Evolutionary conservation across 768 basidiomycete genomes (phyloP), one percentile per base, ranked within the genome.

Genomic region (Agrocybe praecox): DNA sequence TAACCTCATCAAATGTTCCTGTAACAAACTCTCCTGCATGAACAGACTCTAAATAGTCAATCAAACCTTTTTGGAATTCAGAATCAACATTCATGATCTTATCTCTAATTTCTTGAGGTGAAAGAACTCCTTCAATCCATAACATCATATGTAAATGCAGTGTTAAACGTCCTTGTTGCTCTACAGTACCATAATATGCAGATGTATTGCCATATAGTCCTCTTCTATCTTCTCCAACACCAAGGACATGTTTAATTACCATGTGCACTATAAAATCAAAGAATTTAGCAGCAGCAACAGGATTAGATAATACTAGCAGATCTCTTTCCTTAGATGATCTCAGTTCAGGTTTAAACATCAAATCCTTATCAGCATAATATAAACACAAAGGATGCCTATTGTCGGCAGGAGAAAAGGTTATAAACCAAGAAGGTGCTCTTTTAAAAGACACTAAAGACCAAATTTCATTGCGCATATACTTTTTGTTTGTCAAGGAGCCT

Each of bases 101-200:
- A 2, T 72, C 64, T 21, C 71, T 40, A 2, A 76, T 69, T 52
- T 74, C 67, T 54, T 74, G 68, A 1, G 75, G 75, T 6, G 63
- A 62, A 14, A 69, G 34, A 2, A 53, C 46, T 10, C 56, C 55
- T 49, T 58, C 51, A 6, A 75, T 65, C 75, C 74, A 75, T 18
- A 74, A 7, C 2, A 76, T 42, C 44, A 67, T 26, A 57, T 74
- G 76, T 6, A 74, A 45, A 63, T 76, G 75, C 17, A 76, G 46
- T 1, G 72, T 72, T 1, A 68, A 47, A 2, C 68, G 46, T 0
- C 69, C 71, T 58, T 75, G 73, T 48, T 69, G 62, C 49, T 75
- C 72, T 48, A 69, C 66, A 2, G 64, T 65, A 0, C 63, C 66
- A 59, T 67, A 67, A 49, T 69, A 74, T 1, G 55, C 67, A 2